A percentile compares a stretch with the other conserved stretches of the same genome.
Evolutionary conservation across 2,329 filamentous ascomycete species (phyloP).

Genomic region (Rhynchosporium agropyri): DNA sequence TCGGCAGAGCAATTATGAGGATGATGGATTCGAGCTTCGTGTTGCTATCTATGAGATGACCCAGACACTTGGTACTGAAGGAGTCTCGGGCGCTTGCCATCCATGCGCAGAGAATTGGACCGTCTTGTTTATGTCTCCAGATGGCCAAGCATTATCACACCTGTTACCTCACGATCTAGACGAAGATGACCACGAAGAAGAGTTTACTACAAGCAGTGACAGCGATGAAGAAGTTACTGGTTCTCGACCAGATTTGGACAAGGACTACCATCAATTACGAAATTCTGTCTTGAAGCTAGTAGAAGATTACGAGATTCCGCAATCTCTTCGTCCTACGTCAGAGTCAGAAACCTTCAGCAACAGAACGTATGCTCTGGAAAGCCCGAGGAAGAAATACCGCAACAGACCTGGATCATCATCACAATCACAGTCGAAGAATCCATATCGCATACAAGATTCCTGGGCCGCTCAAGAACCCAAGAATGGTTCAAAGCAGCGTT

Average conservation of each 20-base stretch:
- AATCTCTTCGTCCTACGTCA: conserved; percentile 62
- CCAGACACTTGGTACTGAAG: conserved; percentile 64
- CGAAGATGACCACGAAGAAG: conserved; percentile 66
- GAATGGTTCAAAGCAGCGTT: conserved; percentile 29
- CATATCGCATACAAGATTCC: conserved; percentile 49
- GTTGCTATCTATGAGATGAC: conserved; percentile 72
- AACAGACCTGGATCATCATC: conserved; percentile 53
- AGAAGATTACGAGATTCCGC: conserved; percentile 79
- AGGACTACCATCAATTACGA: conserved; percentile 79
- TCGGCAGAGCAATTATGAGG: conserved; percentile 57
- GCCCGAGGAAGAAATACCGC: conserved; percentile 58
- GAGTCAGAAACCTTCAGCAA: conserved; percentile 70
- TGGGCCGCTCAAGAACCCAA: conserved; percentile 27
- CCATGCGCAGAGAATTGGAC: conserved; percentile 84
- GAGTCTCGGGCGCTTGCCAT: conserved; percentile 68
- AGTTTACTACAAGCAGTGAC: conserved; percentile 62
- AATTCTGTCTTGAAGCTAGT: conserved; percentile 80
- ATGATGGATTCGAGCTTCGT: conserved; percentile 66
- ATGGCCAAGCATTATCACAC: conserved; percentile 70
- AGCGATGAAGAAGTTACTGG: conserved; percentile 60
- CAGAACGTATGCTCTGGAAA: conserved; percentile 56
- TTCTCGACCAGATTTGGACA: conserved; percentile 66
- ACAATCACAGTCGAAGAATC: conserved; percentile 57
- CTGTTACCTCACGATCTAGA: conserved; percentile 74
- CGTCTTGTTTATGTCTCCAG: conserved; percentile 74